Evolutionary conservation across 768 basidiomycete species (phyloP).

Genomic region (Albatrellus ellisii): DNA sequence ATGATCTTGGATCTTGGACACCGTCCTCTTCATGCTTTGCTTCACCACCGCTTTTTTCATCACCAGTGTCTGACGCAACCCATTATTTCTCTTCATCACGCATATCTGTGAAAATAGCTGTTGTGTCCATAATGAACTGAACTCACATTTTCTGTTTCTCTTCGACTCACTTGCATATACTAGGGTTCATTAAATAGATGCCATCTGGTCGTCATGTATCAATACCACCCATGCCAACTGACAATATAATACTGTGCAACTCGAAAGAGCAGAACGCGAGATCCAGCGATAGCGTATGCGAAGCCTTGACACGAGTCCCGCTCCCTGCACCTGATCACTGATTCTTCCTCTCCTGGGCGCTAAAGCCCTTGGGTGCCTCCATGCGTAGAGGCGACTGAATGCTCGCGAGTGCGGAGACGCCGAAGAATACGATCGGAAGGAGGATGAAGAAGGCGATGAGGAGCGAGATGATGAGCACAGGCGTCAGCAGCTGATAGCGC

Average conservation of each 20-base stretch:
- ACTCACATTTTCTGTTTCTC: background rate
- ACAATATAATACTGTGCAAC: slow-evolving; percentile 10
- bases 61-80: background rate
- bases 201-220: slow-evolving; percentile 9
- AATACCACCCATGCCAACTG: slow-evolving; percentile 9
- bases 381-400: slow-evolving; percentile 58
- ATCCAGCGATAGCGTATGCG: background rate
- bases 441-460: slow-evolving; percentile 55
- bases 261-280: too few species aligned
- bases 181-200: slow-evolving; percentile 8
- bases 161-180: slow-evolving; percentile 3
- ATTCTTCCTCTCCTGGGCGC: slow-evolving; percentile 60
- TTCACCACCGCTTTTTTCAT: background rate
- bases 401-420: slow-evolving; percentile 53
- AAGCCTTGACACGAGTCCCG: background rate
- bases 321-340: slow-evolving; percentile 30
- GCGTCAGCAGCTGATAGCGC: slow-evolving; percentile 66
- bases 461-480: slow-evolving; percentile 54
- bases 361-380: slow-evolving; percentile 54
- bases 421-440: slow-evolving; percentile 50
- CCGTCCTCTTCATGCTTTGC: slow-evolving; percentile 3
- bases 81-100: background rate
- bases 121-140: background rate
- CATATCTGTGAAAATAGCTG: too few species aligned
- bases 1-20: slow-evolving; percentile 2